Percentiles rank a stretch among this genome's conserved stretches.
phyloP scores from a whole-genome alignment of 768 basidiomycete species.

The Hebeloma cylindrosporum region DNA sequence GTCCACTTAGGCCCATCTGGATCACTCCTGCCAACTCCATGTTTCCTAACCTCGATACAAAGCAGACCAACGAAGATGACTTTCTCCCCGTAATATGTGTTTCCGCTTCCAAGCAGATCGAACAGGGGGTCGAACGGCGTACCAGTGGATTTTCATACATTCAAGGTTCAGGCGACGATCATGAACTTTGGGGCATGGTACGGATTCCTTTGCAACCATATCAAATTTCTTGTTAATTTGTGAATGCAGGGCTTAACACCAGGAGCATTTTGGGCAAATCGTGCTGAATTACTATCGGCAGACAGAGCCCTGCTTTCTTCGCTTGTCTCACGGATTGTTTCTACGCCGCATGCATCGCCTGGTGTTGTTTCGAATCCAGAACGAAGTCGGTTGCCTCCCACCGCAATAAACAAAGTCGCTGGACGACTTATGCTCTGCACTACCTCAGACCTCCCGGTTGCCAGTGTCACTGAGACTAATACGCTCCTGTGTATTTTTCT shows the following conservation, averaged over 20 bases:
- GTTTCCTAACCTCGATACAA: constrained; percentile 40
- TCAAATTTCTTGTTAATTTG: background rate
- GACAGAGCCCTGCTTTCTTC: constrained; percentile 49
- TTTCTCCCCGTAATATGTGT: constrained; percentile 77
- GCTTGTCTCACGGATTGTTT: constrained; percentile 38
- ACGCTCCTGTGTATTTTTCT: constrained; percentile 16
- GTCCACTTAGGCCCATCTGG: constrained; percentile 85
- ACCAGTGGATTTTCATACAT: constrained; percentile 79
- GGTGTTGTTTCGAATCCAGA: background rate
- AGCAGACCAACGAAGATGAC: constrained; percentile 17
- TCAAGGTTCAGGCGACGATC: constrained; percentile 94
- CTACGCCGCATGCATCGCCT: constrained; percentile 3
- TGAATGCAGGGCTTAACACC: constrained; percentile 70
- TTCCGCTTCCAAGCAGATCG: constrained; percentile 76
- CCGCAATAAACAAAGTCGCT: constrained; percentile 34
- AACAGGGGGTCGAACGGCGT: constrained; percentile 60
- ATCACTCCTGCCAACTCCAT: constrained; percentile 68
- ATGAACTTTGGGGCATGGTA: constrained; percentile 87
- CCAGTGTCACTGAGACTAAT: constrained; percentile 13
- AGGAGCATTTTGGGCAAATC: constrained; percentile 64
- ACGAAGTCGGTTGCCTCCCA: background rate
- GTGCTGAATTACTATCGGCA: constrained; percentile 44
- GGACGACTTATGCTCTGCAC: constrained; percentile 45
- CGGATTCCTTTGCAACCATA: constrained; percentile 6
- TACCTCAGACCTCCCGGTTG: constrained; percentile 24